These are phyloP conservation scores for Cylindrotheca closterium DNA, from an alignment of 108 stramenopile genomes.

Conservation along the genomic window DNA sequence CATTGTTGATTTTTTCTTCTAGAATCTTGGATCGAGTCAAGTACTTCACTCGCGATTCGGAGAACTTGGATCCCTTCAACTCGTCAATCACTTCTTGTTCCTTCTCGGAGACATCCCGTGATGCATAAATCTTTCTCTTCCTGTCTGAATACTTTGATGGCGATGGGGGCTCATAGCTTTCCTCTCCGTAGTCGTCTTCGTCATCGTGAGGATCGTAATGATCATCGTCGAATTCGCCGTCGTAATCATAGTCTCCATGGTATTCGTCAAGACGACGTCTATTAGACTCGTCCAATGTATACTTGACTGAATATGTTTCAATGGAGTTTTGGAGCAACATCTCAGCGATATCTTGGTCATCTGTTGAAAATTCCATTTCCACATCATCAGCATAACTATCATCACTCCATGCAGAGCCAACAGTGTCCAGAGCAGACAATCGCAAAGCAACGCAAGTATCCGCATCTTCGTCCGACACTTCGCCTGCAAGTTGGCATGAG, in stretches of 20 bases:
- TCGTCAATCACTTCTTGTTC: constrained; percentile 27
- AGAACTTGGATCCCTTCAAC: constrained; percentile 12
- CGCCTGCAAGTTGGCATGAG: constrained; percentile 68
- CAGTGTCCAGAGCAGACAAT: constrained; percentile 64
- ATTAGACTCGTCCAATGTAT: constrained; percentile 23
- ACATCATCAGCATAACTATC: constrained; percentile 19
- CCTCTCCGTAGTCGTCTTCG: constrained; percentile 5
- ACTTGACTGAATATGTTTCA: constrained; percentile 8
- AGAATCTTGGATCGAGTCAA: constrained; percentile 13
- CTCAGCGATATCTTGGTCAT: constrained; percentile 10
- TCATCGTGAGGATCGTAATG: not conserved
- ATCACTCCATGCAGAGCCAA: constrained; percentile 22
- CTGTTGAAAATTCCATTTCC: not conserved
- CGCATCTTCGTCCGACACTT: constrained; percentile 20
- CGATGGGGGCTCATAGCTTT: not conserved
- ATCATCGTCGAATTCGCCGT: constrained; percentile 11
- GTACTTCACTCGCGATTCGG: constrained; percentile 14
- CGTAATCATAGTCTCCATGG: constrained; percentile 21
- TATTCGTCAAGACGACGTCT: constrained; percentile 23
- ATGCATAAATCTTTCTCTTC: not conserved
- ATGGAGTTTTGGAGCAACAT: constrained; percentile 19
- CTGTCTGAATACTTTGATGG: too few relatives aligned
- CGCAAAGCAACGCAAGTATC: constrained; percentile 58
- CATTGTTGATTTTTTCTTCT: constrained; percentile 14
- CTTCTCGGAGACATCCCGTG: constrained; percentile 13